Evolutionary conservation across 2,329 filamentous ascomycete species (phyloP).

Genomic region (Colletotrichum sublineola): DNA sequence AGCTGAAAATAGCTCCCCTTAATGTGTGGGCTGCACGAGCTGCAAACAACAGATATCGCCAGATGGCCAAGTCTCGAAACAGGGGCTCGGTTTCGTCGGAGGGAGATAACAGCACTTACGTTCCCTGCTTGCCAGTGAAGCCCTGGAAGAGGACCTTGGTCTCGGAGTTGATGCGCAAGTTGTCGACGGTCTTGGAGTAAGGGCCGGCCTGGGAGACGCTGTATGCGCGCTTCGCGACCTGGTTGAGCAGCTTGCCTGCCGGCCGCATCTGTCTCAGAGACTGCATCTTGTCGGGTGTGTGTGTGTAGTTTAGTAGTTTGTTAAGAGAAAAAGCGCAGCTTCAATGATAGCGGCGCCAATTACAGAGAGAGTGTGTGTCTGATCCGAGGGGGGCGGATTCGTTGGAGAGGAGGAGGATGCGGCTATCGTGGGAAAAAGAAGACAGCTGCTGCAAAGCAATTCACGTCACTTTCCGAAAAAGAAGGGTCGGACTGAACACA

Average conservation of each 20-base stretch:
- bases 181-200: constrained; percentile 81
- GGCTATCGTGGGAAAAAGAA: constrained; percentile 29
- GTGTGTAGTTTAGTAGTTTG: constrained; percentile 19
- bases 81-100: constrained; percentile 18
- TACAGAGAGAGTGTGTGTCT: neutral
- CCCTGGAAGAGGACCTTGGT: constrained; percentile 98
- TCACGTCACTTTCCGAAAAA: constrained; percentile 43
- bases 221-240: constrained; percentile 77
- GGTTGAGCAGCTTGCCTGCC: constrained; percentile 77
- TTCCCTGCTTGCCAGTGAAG: constrained; percentile 97
- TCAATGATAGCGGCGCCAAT: constrained; percentile 26
- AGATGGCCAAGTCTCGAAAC: constrained; percentile 3
- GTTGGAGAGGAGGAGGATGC: constrained; percentile 27
- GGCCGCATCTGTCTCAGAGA: constrained; percentile 79
- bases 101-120: constrained; percentile 67
- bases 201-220: constrained; percentile 75
- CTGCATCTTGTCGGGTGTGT: constrained; percentile 75
- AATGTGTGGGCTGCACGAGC: neutral
- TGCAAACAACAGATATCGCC: constrained; percentile 2
- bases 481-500: constrained; percentile 39
- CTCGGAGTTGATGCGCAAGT: constrained; percentile 92
- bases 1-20: constrained; percentile 13
- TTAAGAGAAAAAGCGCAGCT: constrained; percentile 37
- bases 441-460: constrained; percentile 38
- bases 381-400: neutral